Evolutionary conservation across 257 asterid species (phyloP), one percentile per base, ranked within the genome.

Genomic region (Fraxinus quadrangulata): DNA sequence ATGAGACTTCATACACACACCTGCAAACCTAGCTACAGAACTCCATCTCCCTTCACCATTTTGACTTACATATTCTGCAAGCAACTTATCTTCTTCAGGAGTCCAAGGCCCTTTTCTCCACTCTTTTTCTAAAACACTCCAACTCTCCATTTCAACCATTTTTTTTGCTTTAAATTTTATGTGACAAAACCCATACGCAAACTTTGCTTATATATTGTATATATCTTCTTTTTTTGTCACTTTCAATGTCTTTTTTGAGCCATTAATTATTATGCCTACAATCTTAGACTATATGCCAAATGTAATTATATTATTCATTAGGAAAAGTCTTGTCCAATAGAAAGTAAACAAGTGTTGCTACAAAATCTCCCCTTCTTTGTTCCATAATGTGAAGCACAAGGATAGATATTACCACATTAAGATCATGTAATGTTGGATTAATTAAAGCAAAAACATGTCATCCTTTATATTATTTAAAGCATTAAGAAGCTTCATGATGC

Each of bases 401-500:
- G 75, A 73, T 79, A 72, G 76, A 71, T 37, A 84, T 81, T 63
- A 75, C 67, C 0, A 70, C 68, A 9, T 70, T 16, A 69, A 30
- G 8, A 12, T 61, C 51, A 37, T 19, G 67, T 72, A 68, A 77
- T 77, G 14, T 9, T 42, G 74, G 21, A 33, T 73, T 45, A 28
- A 21, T 28, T 19, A 14, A 45, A 77, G 4, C 11, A 66, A 42
- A 49, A 42, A 26, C 75, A 70, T 33, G 3, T 26, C 36, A 49
- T 63, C 61, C 66, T 56, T 78, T 59, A 77, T 51, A 75, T 63
- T 72, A 42, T 77, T 63, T 78, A 42, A 78, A 77, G 82, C 77
- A 80, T 78, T 82, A 16, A 77, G 96, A 89, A 89, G 89, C 83
- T 89, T 89, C 91, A 81, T 79, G 92, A 76, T 86, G 71, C 87